phyloP scores from a whole-genome alignment of 352 stramenopile genomes.

The Phytophthora capsici region DNA sequence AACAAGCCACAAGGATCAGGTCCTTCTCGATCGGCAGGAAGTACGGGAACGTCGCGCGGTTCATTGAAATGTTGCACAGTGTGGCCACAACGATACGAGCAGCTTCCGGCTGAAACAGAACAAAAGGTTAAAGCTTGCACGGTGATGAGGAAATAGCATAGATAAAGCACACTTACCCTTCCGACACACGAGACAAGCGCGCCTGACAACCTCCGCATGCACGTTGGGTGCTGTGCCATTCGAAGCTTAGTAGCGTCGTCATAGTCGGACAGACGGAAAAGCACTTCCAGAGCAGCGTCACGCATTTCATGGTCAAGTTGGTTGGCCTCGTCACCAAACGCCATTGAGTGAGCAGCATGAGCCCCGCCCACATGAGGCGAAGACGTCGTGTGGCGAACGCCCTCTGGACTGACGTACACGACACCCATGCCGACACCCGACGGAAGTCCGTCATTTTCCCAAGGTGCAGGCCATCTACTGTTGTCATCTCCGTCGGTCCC shows the following conservation, averaged over 20 bases:
- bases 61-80: slow-evolving; percentile 81
- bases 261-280: slow-evolving; percentile 74
- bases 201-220: slow-evolving; percentile 56
- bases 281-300: slow-evolving; percentile 73
- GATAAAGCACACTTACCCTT: slow-evolving; percentile 46
- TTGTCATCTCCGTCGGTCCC: slow-evolving; percentile 60
- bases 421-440: slow-evolving; percentile 80
- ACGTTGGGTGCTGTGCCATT: slow-evolving; percentile 71
- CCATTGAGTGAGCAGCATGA: slow-evolving; percentile 25
- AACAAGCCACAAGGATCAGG: slow-evolving; percentile 74
- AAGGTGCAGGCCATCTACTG: slow-evolving; percentile 72
- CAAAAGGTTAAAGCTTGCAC: slow-evolving; percentile 16
- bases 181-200: slow-evolving; percentile 75
- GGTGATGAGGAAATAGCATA: background rate
- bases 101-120: slow-evolving; percentile 58
- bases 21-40: slow-evolving; percentile 84
- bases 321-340: slow-evolving; percentile 45
- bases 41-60: slow-evolving; percentile 75
- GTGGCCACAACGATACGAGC: slow-evolving; percentile 76
- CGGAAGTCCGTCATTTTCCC: slow-evolving; percentile 74
- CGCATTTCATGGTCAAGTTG: slow-evolving; percentile 82
- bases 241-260: slow-evolving; percentile 72
- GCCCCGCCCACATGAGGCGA: slow-evolving; percentile 33
- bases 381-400: slow-evolving; percentile 55
- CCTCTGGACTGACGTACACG: slow-evolving; percentile 77